Evolutionary conservation across 2,329 filamentous ascomycete genomes (phyloP).

Genomic region (Cladosporium colombiae): DNA sequence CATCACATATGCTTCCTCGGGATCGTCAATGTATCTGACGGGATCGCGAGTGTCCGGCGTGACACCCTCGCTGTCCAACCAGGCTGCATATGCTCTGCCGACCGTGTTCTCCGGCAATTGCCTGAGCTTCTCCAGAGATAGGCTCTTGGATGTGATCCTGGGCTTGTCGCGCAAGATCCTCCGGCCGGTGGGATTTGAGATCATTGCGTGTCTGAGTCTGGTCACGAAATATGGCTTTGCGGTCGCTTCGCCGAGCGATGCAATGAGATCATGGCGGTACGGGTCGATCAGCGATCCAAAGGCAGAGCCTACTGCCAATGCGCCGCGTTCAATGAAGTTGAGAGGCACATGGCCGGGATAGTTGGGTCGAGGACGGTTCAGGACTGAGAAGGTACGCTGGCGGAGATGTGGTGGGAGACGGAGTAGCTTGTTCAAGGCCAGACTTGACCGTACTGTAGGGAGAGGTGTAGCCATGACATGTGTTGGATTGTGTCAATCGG

Average conservation of each 20-base stretch:
- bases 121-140: conserved; percentile 71
- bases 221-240: conserved; percentile 94
- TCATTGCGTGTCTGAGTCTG: conserved; percentile 89
- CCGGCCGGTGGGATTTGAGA: conserved; percentile 76
- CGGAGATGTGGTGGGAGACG: conserved; percentile 35
- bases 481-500: no score
- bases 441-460: not conserved
- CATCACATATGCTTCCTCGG: conserved; percentile 97
- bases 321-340: conserved; percentile 72
- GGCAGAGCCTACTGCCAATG: conserved; percentile 65
- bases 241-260: conserved; percentile 89
- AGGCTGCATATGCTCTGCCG: conserved; percentile 78
- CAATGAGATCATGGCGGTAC: conserved; percentile 86
- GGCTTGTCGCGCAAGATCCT: conserved; percentile 89
- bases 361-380: conserved; percentile 80
- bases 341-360: conserved; percentile 93
- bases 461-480: not conserved
- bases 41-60: conserved; percentile 81
- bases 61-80: conserved; percentile 93
- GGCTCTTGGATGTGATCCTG: conserved; percentile 73
- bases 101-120: conserved; percentile 71
- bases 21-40: conserved; percentile 90
- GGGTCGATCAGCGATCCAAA: conserved; percentile 69
- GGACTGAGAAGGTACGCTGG: conserved; percentile 69
- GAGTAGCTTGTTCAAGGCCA: conserved; percentile 24